Evolutionary conservation across 306 rosid genomes (phyloP).

Genomic region (Vachellia collinsii): DNA sequence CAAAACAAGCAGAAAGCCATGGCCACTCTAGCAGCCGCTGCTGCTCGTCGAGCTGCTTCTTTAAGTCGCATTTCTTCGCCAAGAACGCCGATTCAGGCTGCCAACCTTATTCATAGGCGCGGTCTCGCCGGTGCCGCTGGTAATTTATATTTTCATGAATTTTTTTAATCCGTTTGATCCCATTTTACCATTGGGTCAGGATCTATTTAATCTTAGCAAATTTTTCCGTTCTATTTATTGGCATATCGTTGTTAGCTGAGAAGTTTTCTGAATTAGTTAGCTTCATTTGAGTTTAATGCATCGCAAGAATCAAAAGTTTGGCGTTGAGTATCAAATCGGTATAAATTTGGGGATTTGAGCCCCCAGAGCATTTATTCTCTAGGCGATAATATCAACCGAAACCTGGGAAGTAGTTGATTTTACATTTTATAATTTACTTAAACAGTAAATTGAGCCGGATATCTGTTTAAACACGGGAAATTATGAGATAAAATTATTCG

Average conservation of each 20-base stretch:
- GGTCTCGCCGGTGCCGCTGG: slow-evolving; percentile 74
- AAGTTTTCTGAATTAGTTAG: background rate
- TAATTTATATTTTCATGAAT: slow-evolving; percentile 3
- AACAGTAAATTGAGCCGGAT: background rate
- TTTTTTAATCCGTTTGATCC: slow-evolving; percentile 28
- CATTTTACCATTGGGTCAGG: background rate
- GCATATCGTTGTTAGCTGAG: background rate
- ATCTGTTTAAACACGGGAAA: background rate
- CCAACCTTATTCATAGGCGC: slow-evolving; percentile 66
- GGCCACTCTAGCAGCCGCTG: slow-evolving; percentile 75
- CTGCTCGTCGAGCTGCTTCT: slow-evolving; percentile 73
- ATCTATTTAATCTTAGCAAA: background rate
- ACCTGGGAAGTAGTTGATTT: background rate
- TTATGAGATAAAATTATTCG: background rate
- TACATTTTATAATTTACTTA: background rate
- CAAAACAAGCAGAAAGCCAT: slow-evolving; percentile 48
- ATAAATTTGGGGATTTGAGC: background rate
- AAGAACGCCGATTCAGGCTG: slow-evolving; percentile 48
- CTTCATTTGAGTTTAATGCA: background rate
- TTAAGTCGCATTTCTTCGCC: slow-evolving; percentile 57
- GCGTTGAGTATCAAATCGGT: background rate
- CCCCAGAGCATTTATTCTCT: too few species aligned
- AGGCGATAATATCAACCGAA: background rate
- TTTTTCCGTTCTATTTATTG: background rate
- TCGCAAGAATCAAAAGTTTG: background rate